Base-by-base conservation (phyloP, 2,329 filamentous ascomycete genomes). In the Elsinoe fawcettii region DNA sequence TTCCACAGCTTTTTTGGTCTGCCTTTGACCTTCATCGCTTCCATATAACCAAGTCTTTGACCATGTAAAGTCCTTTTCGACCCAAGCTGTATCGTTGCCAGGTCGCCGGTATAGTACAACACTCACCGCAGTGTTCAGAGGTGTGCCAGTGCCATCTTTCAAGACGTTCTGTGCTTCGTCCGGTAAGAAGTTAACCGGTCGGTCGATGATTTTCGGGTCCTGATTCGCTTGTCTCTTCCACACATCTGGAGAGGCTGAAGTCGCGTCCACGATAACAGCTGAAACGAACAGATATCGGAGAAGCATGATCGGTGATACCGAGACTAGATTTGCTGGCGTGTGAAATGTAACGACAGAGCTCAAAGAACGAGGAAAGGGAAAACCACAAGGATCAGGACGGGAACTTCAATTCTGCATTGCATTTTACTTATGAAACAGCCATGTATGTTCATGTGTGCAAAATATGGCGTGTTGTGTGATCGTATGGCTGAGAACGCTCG, bases 1-100 rank as follows among this genome's bases (percentile, higher is more conserved):
- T 63, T 77, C 75, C 55, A 71, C 70, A 58, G 73, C 74, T 64
- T 76, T 77, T 63, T 76, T 66, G 16, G 18, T 4, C 8, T 14
- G 18, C 9, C 18, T 8, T 23, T 12, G 14, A 6, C 1, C 41
- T 11, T 44, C 18, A 4, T 23, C 18, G 14, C 9, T 23, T 4
- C 41, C 41, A 16, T 23, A 23, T 12, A 44, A 12, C 41, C 41
- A 44, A 7, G 41, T 44, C 16, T 16, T 44, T 9, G 41, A 44
- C 41, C 41, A 44, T 11, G 41, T 23, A 14, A 44, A 44, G 18
- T 23, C 41, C 9, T 44, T 44, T 3, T 44, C 41, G 20, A 44
- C 14, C 41, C 18, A 44, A 3, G 41, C 2, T 3, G 41, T 23
- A 23, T 44, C 41, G 9, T 44, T 44, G 6, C 18, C 4, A 11